Evolutionary conservation across 345 rosid genomes (phyloP), one percentile per base, ranked within the genome.

Genomic region (Dipteronia sinensis): DNA sequence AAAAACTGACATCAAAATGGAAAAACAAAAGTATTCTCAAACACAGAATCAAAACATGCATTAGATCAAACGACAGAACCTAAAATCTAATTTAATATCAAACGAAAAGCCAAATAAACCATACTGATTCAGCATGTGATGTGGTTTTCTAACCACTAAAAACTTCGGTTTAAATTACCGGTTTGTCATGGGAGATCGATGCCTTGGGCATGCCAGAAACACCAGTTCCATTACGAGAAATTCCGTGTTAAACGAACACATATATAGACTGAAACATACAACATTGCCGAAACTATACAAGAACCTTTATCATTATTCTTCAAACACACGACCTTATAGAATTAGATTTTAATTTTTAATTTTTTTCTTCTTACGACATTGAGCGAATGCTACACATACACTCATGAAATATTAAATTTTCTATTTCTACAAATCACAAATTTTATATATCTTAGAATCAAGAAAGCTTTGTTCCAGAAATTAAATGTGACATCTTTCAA

Each of bases 171-270:
- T 23, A 75, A 44, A 62, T 87, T 83, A 97, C 99, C 83, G 98
- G 99, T 74, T 97, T 98, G 78, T 97, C 99, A 77, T 94, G 94
- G 0, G 92, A 78, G 59, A 97, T 90, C 19, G 92, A 88, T 66
- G 98, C 92, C 85, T 94, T 97, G 6, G 99, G 93, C n/a, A 84
- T 77, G 79, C 92, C 87, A 71, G 84, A 86, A 3, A 87, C 69
- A 72, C 73, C 77, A 73, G 81, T 16, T 31, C 96, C 99, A 82
- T 66, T 89, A 65, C 90, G 84, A 6, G 85, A 77, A 16, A 97
- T 87, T 80, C 94, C 98, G 10, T 31, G 5, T 31, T 31, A 40
- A 40, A 40, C 8, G 8, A 40, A 40, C 8, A 40, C n/a, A n/a
- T 40, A 72, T 8, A 42, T 9, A 71, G 9, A 13, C 20, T 58